A percentile compares a stretch with the other conserved stretches of the same genome.
Conservation (phyloP, 805 yeast species). For the Candida maris region DNA sequence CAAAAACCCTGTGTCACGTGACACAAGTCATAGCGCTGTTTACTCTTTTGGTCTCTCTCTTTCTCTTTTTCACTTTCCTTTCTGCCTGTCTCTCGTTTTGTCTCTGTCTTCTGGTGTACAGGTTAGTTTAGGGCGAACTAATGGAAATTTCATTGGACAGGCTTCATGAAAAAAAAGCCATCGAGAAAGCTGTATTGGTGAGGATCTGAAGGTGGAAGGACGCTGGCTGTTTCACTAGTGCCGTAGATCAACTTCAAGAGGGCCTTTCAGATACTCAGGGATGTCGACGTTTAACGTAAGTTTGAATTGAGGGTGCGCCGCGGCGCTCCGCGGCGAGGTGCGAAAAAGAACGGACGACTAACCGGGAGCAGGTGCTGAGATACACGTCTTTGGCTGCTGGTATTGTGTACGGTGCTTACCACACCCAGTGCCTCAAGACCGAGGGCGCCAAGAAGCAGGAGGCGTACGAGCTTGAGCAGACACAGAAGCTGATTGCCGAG, state of each 20-base stretch:
- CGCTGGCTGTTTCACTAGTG: too few species aligned
- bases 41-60: too few species aligned
- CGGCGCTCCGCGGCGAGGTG: not conserved
- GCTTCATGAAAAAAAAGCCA: not conserved
- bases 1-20: too few species aligned
- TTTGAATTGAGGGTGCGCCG: slow-evolving; percentile 8
- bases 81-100: too few species aligned
- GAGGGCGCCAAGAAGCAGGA: slow-evolving; percentile 58
- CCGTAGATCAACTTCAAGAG: too few species aligned
- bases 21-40: too few species aligned
- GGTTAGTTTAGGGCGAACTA: too few species aligned
- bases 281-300: slow-evolving; percentile 52
- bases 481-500: slow-evolving; percentile 73
- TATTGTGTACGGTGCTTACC: slow-evolving; percentile 81
- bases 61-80: too few species aligned
- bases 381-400: slow-evolving; percentile 90
- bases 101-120: too few species aligned
- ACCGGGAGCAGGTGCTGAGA: slow-evolving; percentile 65
- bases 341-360: not conserved
- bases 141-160: slow-evolving; percentile 2
- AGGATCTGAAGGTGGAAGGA: too few species aligned
- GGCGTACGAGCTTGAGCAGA: slow-evolving; percentile 53
- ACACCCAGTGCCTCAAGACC: slow-evolving; percentile 65
- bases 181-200: not conserved
- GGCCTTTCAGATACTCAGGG: too few species aligned